Base-by-base conservation (phyloP, 2,329 filamentous ascomycete species). In the Cephalotrichum gorgonifer region DNA sequence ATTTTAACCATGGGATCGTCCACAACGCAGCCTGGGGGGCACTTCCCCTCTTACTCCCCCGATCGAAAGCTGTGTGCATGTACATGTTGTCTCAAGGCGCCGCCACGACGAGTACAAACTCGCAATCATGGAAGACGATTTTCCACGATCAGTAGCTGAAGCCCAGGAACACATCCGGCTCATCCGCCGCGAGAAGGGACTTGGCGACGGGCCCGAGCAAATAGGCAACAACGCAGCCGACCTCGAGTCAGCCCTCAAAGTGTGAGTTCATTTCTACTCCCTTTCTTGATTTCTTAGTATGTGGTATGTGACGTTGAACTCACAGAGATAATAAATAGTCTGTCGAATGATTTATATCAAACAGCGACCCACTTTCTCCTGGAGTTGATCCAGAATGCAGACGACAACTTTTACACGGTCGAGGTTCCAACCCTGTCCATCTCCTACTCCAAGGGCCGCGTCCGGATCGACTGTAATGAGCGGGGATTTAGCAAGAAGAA, bases 361-460 rank as follows among this genome's bases (percentile, higher is more conserved):
- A 58, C 54, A 27, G 49, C 55, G 3, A 60, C 63, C 4, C 63
- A 62, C 50, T 68, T 67, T 53, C 52, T 68, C 9, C 56, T 64
- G 12, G 66, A 68, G 46, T 54, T 69, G 56, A 43, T 68, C 30
- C 65, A 68, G 49, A 69, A 68, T 54, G 65, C 63, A 7, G 65
- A 68, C 49, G 65, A 67, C 55, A 65, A 65, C 52, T 50, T 23
- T 7, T 68, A 64, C 48, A 6, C 39, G 8, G 15, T 5, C 14
- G 15, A 49, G 7, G 7, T 26, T 48, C 59, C 51, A 48, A 52
- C 30, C 41, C 43, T 67, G 14, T 54, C 52, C 14, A 43, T 26
- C 14, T 26, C 11, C 6, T 43, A 8, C 54, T 62, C 14, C 62
- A 60, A 14, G 17, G 25, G n/a, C 26, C n/a, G n/a, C 15, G 17